phyloP scores from a whole-genome alignment of 768 basidiomycete species.

The Cubamyces lactineus region DNA sequence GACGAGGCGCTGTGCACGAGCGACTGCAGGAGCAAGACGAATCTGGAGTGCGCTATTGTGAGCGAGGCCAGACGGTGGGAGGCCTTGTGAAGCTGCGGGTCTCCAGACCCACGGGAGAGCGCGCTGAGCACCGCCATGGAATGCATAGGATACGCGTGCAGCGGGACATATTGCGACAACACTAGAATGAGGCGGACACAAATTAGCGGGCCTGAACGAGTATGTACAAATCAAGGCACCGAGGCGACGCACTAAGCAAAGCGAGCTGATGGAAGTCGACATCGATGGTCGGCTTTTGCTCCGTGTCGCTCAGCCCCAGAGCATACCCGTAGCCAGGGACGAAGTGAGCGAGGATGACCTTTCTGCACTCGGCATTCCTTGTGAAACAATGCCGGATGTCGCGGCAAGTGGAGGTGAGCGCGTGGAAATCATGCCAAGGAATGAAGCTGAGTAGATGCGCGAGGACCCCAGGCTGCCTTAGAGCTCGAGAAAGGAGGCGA shows the following conservation, averaged over 20 bases:
- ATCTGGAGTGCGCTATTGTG: slow-evolving; percentile 69
- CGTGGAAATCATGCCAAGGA: slow-evolving; percentile 46
- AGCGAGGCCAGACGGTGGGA: slow-evolving; percentile 49
- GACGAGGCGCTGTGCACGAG: slow-evolving; percentile 64
- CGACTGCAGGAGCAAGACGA: slow-evolving; percentile 74
- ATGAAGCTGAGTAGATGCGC: slow-evolving; percentile 37
- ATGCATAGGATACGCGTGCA: slow-evolving; percentile 74
- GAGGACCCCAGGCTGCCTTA: slow-evolving; percentile 25
- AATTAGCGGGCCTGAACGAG: slow-evolving; percentile 16
- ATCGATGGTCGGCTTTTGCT: slow-evolving; percentile 48
- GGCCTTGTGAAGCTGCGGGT: slow-evolving; percentile 36
- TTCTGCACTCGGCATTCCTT: slow-evolving; percentile 35
- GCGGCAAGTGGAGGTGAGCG: slow-evolving; percentile 41
- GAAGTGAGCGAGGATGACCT: slow-evolving; percentile 49
- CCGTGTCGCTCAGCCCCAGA: slow-evolving; percentile 44
- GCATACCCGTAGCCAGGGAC: slow-evolving; percentile 60
- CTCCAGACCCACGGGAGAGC: slow-evolving; percentile 36
- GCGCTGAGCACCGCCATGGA: slow-evolving; percentile 52
- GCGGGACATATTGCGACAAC: slow-evolving; percentile 61
- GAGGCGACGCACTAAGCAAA: slow-evolving; percentile 59
- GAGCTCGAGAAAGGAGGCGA: slow-evolving; percentile 2
- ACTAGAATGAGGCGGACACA: slow-evolving; percentile 42
- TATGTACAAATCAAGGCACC: slow-evolving; percentile 10
- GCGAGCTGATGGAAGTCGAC: slow-evolving; percentile 63
- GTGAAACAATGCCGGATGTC: slow-evolving; percentile 40